A percentile compares a stretch with the other conserved stretches of the same genome.
Evolutionary conservation across 257 asterid genomes (phyloP).

Genomic region (Gynochthodes officinalis): DNA sequence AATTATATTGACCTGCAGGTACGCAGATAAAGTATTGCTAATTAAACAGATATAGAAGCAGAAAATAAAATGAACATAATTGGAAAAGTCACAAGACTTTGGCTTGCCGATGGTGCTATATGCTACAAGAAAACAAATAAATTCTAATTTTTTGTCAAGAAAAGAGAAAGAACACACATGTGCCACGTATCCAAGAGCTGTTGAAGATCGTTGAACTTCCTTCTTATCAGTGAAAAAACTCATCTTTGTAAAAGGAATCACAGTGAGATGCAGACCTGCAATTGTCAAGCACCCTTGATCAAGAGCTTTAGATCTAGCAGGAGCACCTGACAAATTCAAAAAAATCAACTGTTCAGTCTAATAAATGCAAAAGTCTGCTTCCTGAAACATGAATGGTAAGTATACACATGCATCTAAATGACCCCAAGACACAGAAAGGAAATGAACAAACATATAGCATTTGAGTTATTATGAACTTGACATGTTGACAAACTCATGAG

Average conservation of each 20-base stretch:
- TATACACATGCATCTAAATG: not conserved
- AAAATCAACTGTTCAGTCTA: not conserved
- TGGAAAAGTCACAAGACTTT: not conserved
- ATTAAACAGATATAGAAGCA: not conserved
- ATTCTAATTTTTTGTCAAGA: constrained; percentile 10
- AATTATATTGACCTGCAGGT: not conserved
- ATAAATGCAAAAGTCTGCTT: not conserved
- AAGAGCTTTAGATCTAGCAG: constrained; percentile 63
- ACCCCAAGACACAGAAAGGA: not conserved
- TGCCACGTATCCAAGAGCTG: constrained; percentile 94
- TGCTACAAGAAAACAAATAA: not conserved
- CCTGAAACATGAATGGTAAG: not conserved
- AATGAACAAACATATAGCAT: not conserved
- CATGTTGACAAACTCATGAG: not conserved
- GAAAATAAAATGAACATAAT: not conserved
- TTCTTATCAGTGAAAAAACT: constrained; percentile 94
- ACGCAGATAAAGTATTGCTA: not conserved
- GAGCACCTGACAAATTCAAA: constrained; percentile 42
- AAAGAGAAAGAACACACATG: constrained; percentile 64
- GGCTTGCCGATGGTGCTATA: not conserved
- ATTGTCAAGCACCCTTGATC: constrained; percentile 78
- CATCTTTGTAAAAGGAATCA: constrained; percentile 85
- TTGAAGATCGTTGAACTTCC: constrained; percentile 91
- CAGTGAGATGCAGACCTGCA: constrained; percentile 85
- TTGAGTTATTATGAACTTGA: constrained; percentile 2